Evolutionary conservation across 345 rosid species (phyloP).

Genomic region (Eucalyptus dawsonii): DNA sequence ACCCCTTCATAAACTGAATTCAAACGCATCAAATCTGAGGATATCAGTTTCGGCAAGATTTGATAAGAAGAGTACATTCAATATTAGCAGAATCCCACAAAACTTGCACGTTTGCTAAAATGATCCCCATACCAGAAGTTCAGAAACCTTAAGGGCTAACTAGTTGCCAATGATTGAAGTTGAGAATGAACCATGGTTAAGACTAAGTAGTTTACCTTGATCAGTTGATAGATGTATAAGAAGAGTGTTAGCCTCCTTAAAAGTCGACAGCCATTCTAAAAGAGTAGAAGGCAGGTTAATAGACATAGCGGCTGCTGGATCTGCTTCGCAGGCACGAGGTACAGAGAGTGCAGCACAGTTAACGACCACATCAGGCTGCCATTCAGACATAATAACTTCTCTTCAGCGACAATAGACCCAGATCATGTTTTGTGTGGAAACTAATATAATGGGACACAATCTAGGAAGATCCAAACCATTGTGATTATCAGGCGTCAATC

Average conservation of each 20-base stretch:
- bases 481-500: neutral
- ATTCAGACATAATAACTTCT: neutral
- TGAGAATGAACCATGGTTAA: neutral
- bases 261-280: slow-evolving; percentile 50
- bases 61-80: neutral
- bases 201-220: slow-evolving; percentile 36
- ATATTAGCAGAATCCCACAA: neutral
- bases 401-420: neutral
- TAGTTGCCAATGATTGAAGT: neutral
- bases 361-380: slow-evolving; percentile 69
- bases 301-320: slow-evolving; percentile 60
- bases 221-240: slow-evolving; percentile 86
- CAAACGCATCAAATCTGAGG: neutral
- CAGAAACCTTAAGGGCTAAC: neutral
- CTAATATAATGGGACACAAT: neutral
- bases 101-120: neutral
- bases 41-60: neutral
- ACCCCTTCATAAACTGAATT: slow-evolving; percentile 70
- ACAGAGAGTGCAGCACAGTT: slow-evolving; percentile 86
- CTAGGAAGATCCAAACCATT: neutral
- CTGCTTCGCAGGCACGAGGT: slow-evolving; percentile 75
- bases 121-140: neutral
- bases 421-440: neutral
- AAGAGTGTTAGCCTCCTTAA: slow-evolving; percentile 22
- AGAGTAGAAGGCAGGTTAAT: slow-evolving; percentile 68